Percentiles rank a stretch among this genome's conserved stretches.
Conservation (phyloP, 2,329 filamentous ascomycete species). For the Orbilia oligospora region DNA sequence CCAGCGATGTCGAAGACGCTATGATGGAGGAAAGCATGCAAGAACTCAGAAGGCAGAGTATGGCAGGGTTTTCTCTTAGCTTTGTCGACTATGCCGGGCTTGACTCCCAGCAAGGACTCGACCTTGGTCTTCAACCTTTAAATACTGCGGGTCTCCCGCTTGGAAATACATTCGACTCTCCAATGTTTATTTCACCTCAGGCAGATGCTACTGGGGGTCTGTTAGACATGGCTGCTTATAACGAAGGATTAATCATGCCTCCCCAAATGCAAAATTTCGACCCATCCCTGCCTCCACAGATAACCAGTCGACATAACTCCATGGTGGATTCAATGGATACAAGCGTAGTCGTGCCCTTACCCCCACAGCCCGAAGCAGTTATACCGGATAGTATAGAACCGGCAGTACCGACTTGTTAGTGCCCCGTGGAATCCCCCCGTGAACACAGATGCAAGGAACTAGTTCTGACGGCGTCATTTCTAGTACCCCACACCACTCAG, state of each 20-base stretch:
- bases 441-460: background rate
- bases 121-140: conserved; percentile 40
- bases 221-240: conserved; percentile 43
- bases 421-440: background rate
- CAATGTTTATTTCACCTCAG: conserved; percentile 55
- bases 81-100: conserved; percentile 42
- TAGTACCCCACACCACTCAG: conserved; percentile 35
- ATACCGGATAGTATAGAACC: conserved; percentile 34
- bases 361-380: conserved; percentile 27
- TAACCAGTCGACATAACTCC: conserved; percentile 54
- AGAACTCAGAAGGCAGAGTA: conserved; percentile 54
- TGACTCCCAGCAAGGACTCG: conserved; percentile 36
- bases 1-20: conserved; percentile 41
- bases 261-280: conserved; percentile 48
- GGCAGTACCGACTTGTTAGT: conserved; percentile 30
- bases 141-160: conserved; percentile 42
- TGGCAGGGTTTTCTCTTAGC: conserved; percentile 45
- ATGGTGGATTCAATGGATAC: conserved; percentile 54
- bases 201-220: conserved; percentile 26
- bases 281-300: conserved; percentile 38
- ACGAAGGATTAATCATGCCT: conserved; percentile 45
- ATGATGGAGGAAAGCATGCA: conserved; percentile 57
- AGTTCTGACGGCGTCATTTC: conserved; percentile 11
- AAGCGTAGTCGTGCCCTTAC: conserved; percentile 18
- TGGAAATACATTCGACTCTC: conserved; percentile 43